These are phyloP conservation scores for Scedosporium apiospermum DNA, from an alignment of 2,329 filamentous ascomycete genomes.

Conservation along the genomic window DNA sequence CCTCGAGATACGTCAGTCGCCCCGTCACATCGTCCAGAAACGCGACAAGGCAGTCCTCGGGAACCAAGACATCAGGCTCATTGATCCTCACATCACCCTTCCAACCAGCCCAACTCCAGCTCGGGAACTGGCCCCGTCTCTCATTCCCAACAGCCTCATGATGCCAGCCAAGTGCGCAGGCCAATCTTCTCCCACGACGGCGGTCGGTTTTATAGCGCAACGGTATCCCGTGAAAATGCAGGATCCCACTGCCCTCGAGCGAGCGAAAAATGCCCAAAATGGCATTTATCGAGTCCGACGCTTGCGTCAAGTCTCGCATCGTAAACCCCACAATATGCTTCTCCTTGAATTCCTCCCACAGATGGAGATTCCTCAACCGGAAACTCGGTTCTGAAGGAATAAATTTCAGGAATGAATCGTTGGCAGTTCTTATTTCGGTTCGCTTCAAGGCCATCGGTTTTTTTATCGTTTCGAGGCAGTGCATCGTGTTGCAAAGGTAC, in stretches of 20 bases:
- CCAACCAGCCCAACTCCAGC: conserved; percentile 28
- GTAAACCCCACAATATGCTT: conserved; percentile 24
- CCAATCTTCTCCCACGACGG: neutral
- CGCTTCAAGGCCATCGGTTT: neutral
- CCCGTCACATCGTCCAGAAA: neutral
- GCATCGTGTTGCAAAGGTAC: conserved; percentile 29
- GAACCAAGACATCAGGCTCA: neutral
- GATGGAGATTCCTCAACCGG: neutral
- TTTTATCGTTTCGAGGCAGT: conserved; percentile 23
- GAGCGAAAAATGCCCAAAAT: conserved; percentile 21
- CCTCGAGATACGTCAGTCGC: neutral
- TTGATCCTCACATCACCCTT: conserved; percentile 16
- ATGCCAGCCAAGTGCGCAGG: neutral
- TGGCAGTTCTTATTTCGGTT: neutral
- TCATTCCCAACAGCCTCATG: conserved; percentile 17
- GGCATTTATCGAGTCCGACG: conserved; percentile 23
- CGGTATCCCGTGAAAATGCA: conserved; percentile 21
- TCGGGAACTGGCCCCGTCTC: conserved; percentile 17
- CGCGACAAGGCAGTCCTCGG: neutral
- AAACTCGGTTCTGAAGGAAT: neutral
- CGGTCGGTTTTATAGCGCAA: neutral
- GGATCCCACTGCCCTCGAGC: conserved; percentile 21
- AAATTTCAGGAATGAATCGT: neutral
- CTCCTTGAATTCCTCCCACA: conserved; percentile 10
- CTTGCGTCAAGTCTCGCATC: conserved; percentile 16